A percentile compares a stretch with the other conserved stretches of the same genome.
Evolutionary conservation across 2,329 filamentous ascomycete genomes (phyloP).

Genomic region (Calonectria crousiana): DNA sequence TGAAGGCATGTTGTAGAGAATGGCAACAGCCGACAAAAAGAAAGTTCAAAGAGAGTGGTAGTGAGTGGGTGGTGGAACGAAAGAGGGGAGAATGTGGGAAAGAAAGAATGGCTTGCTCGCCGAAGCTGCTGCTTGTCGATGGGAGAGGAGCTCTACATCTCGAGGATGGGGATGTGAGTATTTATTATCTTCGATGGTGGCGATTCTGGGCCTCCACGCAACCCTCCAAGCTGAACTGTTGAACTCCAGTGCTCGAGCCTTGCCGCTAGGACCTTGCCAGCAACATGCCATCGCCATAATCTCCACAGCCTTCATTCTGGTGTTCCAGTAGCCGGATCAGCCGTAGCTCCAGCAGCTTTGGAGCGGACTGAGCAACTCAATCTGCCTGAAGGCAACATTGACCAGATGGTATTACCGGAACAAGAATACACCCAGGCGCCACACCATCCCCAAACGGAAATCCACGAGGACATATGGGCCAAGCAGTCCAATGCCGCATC

Average conservation of each 20-base stretch:
- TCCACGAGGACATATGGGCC: background rate
- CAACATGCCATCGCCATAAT: background rate
- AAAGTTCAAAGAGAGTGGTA: constrained; percentile 39
- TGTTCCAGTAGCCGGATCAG: background rate
- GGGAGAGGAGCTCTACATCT: constrained; percentile 4
- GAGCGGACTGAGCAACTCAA: constrained; percentile 2
- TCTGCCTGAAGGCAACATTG: background rate
- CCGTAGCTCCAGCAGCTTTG: background rate
- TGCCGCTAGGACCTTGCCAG: background rate
- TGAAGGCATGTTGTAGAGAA: constrained; percentile 34
- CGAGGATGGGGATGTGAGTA: constrained; percentile 29
- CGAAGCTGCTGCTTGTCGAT: constrained; percentile 39
- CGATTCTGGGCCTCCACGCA: background rate
- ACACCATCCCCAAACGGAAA: background rate
- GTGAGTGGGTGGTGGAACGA: constrained; percentile 1
- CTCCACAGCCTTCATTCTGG: background rate
- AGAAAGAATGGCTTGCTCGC: constrained; percentile 37
- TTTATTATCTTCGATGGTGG: constrained; percentile 35
- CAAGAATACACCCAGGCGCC: background rate
- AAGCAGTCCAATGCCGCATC: background rate
- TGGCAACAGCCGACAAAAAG: constrained; percentile 27
- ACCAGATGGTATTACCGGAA: background rate
- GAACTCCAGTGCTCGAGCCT: background rate
- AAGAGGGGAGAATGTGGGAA: constrained; percentile 24
- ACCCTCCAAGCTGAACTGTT: background rate